A percentile compares a stretch with the other conserved stretches of the same genome.
Evolutionary conservation across 2,329 filamentous ascomycete genomes (phyloP).

Genomic region (Davidsoniella virescens): DNA sequence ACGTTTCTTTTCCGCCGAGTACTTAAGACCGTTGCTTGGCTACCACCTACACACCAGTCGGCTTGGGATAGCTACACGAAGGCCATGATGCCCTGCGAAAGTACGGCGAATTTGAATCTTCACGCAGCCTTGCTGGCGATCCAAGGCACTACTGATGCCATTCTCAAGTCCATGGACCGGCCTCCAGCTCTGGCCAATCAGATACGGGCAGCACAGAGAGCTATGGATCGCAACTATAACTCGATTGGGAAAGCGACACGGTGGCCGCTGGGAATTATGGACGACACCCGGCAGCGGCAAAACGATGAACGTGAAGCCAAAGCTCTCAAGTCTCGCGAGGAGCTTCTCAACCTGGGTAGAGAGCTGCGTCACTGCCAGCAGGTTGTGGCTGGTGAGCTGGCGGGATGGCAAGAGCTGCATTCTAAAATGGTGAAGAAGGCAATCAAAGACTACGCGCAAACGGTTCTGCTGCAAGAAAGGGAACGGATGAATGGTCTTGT

Average conservation of each 20-base stretch:
- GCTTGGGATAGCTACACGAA: conserved; percentile 60
- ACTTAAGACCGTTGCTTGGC: conserved; percentile 42
- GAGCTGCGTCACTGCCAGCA: conserved; percentile 88
- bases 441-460: conserved; percentile 57
- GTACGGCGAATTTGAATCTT: conserved; percentile 55
- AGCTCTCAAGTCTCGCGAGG: conserved; percentile 50
- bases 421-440: conserved; percentile 60
- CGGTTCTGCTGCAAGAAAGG: conserved; percentile 65
- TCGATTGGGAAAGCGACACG: conserved; percentile 58
- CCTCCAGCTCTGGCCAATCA: conserved; percentile 62
- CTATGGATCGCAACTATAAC: conserved; percentile 61
- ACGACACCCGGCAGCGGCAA: conserved; percentile 70
- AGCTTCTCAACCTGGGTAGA: conserved; percentile 57
- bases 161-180: conserved; percentile 62
- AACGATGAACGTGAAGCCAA: conserved; percentile 75
- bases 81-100: conserved; percentile 49
- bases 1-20: conserved; percentile 36
- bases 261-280: conserved; percentile 68
- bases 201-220: conserved; percentile 57
- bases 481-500: conserved; percentile 66
- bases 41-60: conserved; percentile 50
- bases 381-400: conserved; percentile 78
- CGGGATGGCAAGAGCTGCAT: conserved; percentile 85
- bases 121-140: conserved; percentile 63
- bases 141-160: conserved; percentile 69